These are phyloP conservation scores for Puccinia triticina DNA, from an alignment of 1,284 basidiomycete genomes.

Conservation along the genomic window DNA sequence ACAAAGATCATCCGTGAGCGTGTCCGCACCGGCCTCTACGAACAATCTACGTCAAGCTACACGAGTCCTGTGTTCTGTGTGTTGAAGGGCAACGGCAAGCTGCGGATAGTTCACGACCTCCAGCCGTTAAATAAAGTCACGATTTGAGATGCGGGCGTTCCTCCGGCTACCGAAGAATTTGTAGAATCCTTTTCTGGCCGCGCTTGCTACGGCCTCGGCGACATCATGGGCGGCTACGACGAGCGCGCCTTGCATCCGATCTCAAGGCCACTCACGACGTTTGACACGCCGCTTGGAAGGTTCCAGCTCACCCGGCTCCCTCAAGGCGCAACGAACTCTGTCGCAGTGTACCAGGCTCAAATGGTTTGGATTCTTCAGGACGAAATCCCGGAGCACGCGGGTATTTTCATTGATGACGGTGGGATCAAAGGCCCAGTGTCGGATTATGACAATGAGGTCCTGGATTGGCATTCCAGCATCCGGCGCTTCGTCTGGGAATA, in stretches of 20 bases:
- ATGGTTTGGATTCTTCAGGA: neutral
- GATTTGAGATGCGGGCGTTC: too few relatives aligned
- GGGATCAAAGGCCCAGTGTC: neutral
- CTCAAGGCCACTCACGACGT: neutral
- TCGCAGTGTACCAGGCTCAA: constrained; percentile 1
- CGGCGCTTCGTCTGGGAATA: constrained; percentile 8
- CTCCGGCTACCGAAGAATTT: neutral
- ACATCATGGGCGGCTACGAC: neutral
- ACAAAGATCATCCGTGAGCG: too few relatives aligned
- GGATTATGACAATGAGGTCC: neutral
- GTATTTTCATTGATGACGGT: neutral
- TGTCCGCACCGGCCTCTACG: neutral
- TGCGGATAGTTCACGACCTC: neutral
- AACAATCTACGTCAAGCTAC: neutral
- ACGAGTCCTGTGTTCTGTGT: neutral
- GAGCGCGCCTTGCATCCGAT: neutral
- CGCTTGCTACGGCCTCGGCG: too few relatives aligned
- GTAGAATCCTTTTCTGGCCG: too few relatives aligned
- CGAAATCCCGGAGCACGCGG: neutral
- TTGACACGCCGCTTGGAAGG: neutral
- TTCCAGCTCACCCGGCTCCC: neutral
- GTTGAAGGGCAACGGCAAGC: neutral
- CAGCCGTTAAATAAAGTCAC: too few relatives aligned
- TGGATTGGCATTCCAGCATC: neutral
- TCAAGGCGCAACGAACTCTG: neutral